Percentiles rank a stretch among this genome's conserved stretches.
phyloP scores from a whole-genome alignment of 2,329 filamentous ascomycete genomes.

The Elsinoe australis region DNA sequence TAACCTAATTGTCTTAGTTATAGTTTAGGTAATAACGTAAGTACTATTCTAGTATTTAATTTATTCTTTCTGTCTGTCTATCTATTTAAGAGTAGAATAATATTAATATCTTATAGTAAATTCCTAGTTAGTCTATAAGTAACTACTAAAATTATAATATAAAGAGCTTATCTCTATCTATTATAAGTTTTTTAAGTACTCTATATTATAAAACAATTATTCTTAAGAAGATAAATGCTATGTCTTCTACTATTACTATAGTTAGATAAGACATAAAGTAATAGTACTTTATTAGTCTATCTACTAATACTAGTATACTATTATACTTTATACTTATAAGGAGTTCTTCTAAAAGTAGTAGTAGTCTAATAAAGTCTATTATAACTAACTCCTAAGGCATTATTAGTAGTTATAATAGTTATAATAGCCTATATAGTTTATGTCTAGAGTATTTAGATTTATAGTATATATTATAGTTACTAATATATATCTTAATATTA shows the following conservation, averaged over 20 bases:
- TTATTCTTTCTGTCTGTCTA: constrained; percentile 18
- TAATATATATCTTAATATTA: neutral
- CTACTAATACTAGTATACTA: constrained; percentile 2
- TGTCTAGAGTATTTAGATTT: constrained; percentile 1
- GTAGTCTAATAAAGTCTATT: constrained; percentile 6
- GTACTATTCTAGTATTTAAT: constrained; percentile 21
- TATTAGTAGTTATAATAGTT: neutral
- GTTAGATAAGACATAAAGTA: neutral
- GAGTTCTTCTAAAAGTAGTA: constrained; percentile 5
- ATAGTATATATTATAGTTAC: neutral
- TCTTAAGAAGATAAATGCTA: constrained; percentile 4
- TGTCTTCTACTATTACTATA: neutral
- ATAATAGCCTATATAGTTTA: neutral
- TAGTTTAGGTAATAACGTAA: constrained; percentile 4
- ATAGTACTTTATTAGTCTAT: constrained; percentile 9
- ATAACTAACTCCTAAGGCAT: neutral
- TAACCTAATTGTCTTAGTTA: constrained; percentile 16
- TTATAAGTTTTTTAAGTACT: constrained; percentile 3
- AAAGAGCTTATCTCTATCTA: constrained; percentile 18
- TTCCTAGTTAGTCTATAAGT: constrained; percentile 6
- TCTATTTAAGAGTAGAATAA: constrained; percentile 21
- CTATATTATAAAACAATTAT: constrained; percentile 13
- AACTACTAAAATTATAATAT: constrained; percentile 17
- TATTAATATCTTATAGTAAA: constrained; percentile 17
- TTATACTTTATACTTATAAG: constrained; percentile 5